These are phyloP conservation scores for Alternaria dauci DNA, from an alignment of 2,329 filamentous ascomycete genomes.

Conservation along the genomic window DNA sequence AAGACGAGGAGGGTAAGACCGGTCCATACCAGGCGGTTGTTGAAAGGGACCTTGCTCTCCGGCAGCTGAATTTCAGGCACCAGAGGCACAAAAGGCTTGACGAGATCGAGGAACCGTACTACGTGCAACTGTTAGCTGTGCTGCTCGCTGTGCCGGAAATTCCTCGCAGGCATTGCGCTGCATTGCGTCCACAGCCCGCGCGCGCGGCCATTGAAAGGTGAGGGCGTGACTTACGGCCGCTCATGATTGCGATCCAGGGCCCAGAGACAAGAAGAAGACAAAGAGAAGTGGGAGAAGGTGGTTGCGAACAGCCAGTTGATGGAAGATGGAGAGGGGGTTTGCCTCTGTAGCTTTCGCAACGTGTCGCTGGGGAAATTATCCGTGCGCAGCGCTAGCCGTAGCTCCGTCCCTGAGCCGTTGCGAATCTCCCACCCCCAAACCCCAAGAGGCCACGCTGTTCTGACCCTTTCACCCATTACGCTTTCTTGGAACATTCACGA, in stretches of 20 bases:
- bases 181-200: constrained; percentile 1
- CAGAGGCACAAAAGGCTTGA: constrained; percentile 99
- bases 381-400: constrained; percentile 31
- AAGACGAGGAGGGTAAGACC: constrained; percentile 89
- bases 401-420: constrained; percentile 37
- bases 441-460: constrained; percentile 38
- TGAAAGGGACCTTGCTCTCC: constrained; percentile 98
- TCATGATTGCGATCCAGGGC: constrained; percentile 61
- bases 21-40: constrained; percentile 72
- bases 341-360: constrained; percentile 40
- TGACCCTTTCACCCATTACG: constrained; percentile 6
- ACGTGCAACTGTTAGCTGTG: constrained; percentile 36
- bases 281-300: constrained; percentile 39
- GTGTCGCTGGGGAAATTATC: constrained; percentile 40
- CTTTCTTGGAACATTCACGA: background rate
- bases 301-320: constrained; percentile 39
- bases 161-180: constrained; percentile 13
- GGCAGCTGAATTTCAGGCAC: constrained; percentile 89
- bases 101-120: constrained; percentile 99
- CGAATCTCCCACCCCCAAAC: constrained; percentile 26
- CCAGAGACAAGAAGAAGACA: constrained; percentile 46
- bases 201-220: constrained; percentile 35
- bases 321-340: constrained; percentile 42
- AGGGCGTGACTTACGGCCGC: constrained; percentile 62
- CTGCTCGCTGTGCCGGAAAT: constrained; percentile 7